A percentile compares a stretch with the other conserved stretches of the same genome.
These are phyloP conservation scores for Eucalyptus urophylla DNA, from an alignment of 345 rosid genomes.

Conservation along the genomic window DNA sequence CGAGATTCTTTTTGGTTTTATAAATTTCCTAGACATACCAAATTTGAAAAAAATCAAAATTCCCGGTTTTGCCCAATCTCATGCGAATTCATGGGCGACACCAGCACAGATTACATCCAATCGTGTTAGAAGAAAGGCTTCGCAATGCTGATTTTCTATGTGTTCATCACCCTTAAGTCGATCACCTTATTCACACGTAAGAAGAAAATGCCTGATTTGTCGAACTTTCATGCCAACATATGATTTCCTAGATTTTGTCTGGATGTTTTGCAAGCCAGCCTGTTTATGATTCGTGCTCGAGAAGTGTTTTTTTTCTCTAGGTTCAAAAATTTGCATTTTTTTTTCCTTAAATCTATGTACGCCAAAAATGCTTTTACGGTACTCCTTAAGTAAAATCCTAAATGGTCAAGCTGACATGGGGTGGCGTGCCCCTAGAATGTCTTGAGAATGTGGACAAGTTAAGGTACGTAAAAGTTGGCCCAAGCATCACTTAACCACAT, in stretches of 20 bases:
- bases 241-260: not conserved
- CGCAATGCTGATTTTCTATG: not conserved
- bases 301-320: not conserved
- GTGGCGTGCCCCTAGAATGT: not conserved
- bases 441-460: not conserved
- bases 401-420: not conserved
- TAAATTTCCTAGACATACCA: not conserved
- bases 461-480: too few species aligned
- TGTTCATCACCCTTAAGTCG: not conserved
- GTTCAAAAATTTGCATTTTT: not conserved
- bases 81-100: not conserved
- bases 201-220: not conserved
- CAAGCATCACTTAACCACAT: not conserved
- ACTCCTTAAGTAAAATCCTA: not conserved
- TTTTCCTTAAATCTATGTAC: not conserved
- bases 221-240: not conserved
- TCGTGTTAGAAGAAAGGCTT: not conserved
- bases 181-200: not conserved
- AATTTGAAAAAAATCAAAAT: not conserved
- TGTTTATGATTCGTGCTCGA: not conserved
- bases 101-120: not conserved
- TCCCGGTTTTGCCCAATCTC: not conserved
- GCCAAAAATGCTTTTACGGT: not conserved
- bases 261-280: not conserved
- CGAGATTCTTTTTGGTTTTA: not conserved